Base-by-base conservation (phyloP, 164 flowering plant species). In the Magnolia sinica region DNA sequence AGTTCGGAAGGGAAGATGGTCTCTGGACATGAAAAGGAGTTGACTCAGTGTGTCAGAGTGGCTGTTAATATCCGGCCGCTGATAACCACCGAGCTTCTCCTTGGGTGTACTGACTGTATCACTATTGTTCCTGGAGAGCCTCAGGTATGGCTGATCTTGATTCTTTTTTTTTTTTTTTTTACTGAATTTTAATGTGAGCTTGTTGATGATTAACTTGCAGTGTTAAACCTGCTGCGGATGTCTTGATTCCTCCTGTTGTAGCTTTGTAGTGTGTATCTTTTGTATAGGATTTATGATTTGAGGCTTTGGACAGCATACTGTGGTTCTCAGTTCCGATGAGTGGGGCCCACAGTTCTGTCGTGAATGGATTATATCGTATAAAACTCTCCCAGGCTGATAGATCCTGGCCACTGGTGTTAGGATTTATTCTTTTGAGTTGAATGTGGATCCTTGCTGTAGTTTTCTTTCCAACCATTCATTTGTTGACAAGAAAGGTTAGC, bases 31-130 rank as follows among this genome's bases (percentile, higher is more conserved):
- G 86, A 81, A 72, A 82, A 74, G 58, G 91, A 88, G 65, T 37
- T 83, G 3, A 69, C 88, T 5, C 87, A 89, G 27, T 88, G 91
- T 64, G 98, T 96, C 3, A 83, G 87, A 55, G 99, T 96, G 11
- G 99, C 99, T 0, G 98, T 96, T 0, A 91, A 96, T 27, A 82
- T 96, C 14, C 76, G 99, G 31, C 99, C 99, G 0, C 73, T 96
- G 65, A 91, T 96, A 9, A 90, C 93, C 0, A 1, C 91, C 0
- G 99, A 96, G 91, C 91, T 91, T 31, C 82, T 87, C 2, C 72
- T 82, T 2, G 98, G 99, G 18, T 94, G 97, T 63, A 91, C 94
- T 0, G 99, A 96, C 70, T 92, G 97, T 79, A 83, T 94, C 24
- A 75, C 88, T 8, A 85, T 92, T 0, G 79, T 80, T 23, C 92